phyloP scores from a whole-genome alignment of 352 stramenopile species.

The Phytopythium kandeliae region DNA sequence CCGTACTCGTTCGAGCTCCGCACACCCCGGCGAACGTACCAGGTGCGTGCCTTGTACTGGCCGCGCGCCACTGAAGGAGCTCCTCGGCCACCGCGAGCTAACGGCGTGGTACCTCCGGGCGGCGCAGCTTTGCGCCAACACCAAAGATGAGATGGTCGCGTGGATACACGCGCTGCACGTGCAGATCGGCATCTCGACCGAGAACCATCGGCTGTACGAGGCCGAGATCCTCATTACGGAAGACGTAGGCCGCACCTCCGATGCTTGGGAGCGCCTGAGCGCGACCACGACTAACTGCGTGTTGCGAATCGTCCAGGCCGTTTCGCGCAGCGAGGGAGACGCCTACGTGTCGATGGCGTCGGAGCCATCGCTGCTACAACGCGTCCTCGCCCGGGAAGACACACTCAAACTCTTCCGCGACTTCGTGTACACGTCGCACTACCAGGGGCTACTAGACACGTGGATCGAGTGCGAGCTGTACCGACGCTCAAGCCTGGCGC shows the following conservation, averaged over 20 bases:
- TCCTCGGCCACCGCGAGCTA: too few relatives aligned
- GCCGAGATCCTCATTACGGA: slow-evolving; percentile 84
- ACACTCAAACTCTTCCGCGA: slow-evolving; percentile 78
- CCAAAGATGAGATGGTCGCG: slow-evolving; percentile 72
- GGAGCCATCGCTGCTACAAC: slow-evolving; percentile 61
- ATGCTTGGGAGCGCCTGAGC: too few relatives aligned
- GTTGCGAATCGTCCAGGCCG: slow-evolving; percentile 25
- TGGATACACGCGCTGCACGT: slow-evolving; percentile 81
- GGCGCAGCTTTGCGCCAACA: slow-evolving; percentile 59
- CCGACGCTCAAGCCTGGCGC: slow-evolving; percentile 55
- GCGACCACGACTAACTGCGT: too few relatives aligned
- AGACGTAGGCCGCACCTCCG: slow-evolving; percentile 38
- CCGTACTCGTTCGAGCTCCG: slow-evolving; percentile 77
- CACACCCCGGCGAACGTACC: slow-evolving; percentile 63
- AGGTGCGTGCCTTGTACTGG: slow-evolving; percentile 24
- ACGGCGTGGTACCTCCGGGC: background rate
- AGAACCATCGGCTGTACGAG: slow-evolving; percentile 77
- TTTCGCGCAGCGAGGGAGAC: slow-evolving; percentile 54
- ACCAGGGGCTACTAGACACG: slow-evolving; percentile 69
- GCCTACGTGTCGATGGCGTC: slow-evolving; percentile 23
- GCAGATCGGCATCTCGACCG: slow-evolving; percentile 70
- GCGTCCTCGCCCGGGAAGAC: slow-evolving; percentile 66
- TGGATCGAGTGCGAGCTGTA: slow-evolving; percentile 84
- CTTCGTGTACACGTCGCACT: slow-evolving; percentile 57
- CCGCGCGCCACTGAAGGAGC: too few relatives aligned